Evolutionary conservation across 176 grass and related monocot species (phyloP).

Genomic region (Oryza meridionalis): DNA sequence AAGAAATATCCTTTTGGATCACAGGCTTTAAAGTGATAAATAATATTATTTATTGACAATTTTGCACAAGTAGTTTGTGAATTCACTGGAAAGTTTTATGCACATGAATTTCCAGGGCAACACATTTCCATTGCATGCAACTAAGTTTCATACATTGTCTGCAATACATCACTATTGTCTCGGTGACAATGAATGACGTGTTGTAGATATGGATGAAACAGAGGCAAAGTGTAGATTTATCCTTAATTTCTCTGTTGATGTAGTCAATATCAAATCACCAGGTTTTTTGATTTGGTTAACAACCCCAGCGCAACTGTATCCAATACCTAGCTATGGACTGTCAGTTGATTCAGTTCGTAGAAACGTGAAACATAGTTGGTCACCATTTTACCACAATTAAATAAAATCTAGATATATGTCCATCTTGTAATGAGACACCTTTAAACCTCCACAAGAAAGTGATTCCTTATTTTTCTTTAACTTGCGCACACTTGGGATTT

Average conservation of each 20-base stretch:
- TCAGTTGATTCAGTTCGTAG: slow-evolving; percentile 24
- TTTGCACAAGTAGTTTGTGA: slow-evolving; percentile 24
- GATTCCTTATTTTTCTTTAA: slow-evolving; percentile 54
- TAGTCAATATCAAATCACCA: background rate
- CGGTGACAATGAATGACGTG: background rate
- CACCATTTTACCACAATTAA: background rate
- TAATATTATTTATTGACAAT: background rate
- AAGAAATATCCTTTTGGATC: slow-evolving; percentile 88
- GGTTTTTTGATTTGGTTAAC: slow-evolving; percentile 12
- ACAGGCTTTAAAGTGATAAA: background rate
- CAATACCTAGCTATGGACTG: background rate
- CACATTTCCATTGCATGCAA: background rate
- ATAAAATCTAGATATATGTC: slow-evolving; percentile 2
- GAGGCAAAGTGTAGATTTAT: background rate
- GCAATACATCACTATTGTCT: background rate
- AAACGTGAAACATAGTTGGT: slow-evolving; percentile 27
- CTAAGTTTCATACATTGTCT: background rate
- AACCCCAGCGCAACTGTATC: background rate
- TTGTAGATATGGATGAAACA: background rate
- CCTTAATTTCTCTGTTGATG: background rate
- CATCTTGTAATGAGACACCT: background rate
- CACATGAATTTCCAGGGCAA: background rate
- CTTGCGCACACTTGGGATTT: slow-evolving; percentile 66
- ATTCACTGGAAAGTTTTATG: slow-evolving; percentile 6
- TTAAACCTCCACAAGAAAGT: slow-evolving; percentile 2